Evolutionary conservation across 2,329 filamentous ascomycete species (phyloP), one percentile per base, ranked within the genome.

Genomic region (Fusarium sp.): DNA sequence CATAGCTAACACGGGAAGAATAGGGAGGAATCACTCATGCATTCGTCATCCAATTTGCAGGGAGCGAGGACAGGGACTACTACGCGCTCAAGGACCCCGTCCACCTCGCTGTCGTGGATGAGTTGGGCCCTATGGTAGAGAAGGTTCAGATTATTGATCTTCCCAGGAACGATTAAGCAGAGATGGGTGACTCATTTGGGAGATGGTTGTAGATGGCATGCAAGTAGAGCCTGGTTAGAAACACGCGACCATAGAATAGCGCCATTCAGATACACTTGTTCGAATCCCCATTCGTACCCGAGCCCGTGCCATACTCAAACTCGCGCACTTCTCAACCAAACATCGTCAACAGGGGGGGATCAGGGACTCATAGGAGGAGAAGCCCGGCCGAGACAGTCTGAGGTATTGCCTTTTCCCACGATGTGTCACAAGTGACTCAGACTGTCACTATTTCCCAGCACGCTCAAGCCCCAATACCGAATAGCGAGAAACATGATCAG

Each of bases 1-100:
- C 10, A 7, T 11, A 8, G 31, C 31, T 57, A 7, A 35, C 52
- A 18, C 4, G 31, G 7, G 22, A 57, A 57, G 29, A 35, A 35
- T 7, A 58, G 31, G 31, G n/a, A 58, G 31, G 54, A 4, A 58
- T 37, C 33, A 37, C 33, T 5, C 33, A 58, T 9, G 33, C 54
- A 18, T 27, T 18, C 24, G 48, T 65, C 61, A 57, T 61, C 45
- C 89, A 93, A 76, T 95, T 95, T 71, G 86, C 88, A 9, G 91
- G 79, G 41, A 84, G 84, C 27, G 87, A 90, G 73, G 92, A 95
- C 79, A 85, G 92, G 58, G 87, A 90, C 68, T 94, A 94, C 76
- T 95, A 94, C 78, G 81, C 92, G 7, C 81, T 88, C 56, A 82
- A 90, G 41, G 93, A 95, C 74, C 91, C 92, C 1, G 88, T 82